Evolutionary conservation across 768 basidiomycete genomes (phyloP), one percentile per base, ranked within the genome.

Genomic region (Trametes punicea): DNA sequence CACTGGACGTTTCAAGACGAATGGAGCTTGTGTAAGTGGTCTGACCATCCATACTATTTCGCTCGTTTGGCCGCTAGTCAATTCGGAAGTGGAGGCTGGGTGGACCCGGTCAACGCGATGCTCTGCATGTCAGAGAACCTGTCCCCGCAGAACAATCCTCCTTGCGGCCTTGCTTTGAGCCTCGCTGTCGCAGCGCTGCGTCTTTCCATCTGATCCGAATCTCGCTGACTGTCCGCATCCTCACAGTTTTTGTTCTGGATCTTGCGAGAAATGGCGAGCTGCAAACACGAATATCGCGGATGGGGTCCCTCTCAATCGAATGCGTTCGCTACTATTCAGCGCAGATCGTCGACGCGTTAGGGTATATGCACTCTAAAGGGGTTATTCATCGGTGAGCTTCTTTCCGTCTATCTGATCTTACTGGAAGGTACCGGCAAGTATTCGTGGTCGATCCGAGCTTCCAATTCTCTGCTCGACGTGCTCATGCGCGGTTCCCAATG

Each of bases 331-430:
- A 90, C 69, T 98, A 98, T 68, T 77, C 88, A 1, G 95, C 96
- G 0, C 93, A 97, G 65, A 79, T 98, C 38, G 79, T 94, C 36
- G 92, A 94, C 62, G 88, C 94, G 0, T 74, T 98, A 56, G 84
- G 83, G 42, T 96, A 87, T 71, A 96, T 99, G 81, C 97, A 98
- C 68, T 77, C 79, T 49, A 88, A 87, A 63, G 90, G 90, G 5
- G 85, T 99, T 49, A 85, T 95, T 41, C 97, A 99, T 67, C 87
- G 96, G 77, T 84, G 46, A 36, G 72, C 40, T 1, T 45, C 48
- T 34, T n/a, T 30, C 13, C 18, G 36, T 16, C 20, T 15, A 30
- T 41, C 34, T 29, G 26, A 23, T 46, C 36, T 5, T 51, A 45
- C 20, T 6, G 27, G 27, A 34, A 21, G n/a, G 16, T 20, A 20